Base-by-base conservation (phyloP, 2,329 filamentous ascomycete species). In the Incumbomyces lentus region DNA sequence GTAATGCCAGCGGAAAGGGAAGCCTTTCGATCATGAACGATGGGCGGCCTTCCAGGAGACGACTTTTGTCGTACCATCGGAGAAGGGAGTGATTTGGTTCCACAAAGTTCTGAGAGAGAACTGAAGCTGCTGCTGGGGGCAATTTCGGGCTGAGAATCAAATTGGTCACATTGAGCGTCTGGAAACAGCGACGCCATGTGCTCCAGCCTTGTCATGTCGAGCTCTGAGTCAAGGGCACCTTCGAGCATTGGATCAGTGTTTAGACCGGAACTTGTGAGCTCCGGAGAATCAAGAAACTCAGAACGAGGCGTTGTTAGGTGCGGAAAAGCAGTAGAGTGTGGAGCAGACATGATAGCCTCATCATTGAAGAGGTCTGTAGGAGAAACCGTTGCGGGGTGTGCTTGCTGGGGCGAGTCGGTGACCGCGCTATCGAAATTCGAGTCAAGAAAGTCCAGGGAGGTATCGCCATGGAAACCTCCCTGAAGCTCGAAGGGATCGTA, bases 291-390 rank as follows among this genome's bases (percentile, higher is more conserved):
- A 82, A 84, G 88, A 51, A 71, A 73, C 56, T 71, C 68, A 37
- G 69, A 60, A 47, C 64, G 61, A 33, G 66, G 64, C 51, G 86
- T 88, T 35, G 84, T 90, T 65, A 92, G 61, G 54, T 84, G 79
- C 38, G 86, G 90, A 59, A 89, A 77, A 36, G 84, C 79, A 39
- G 81, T 75, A 2, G 86, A 92, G 64, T 84, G 83, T 18, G 86
- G 86, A 32, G 84, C 79, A 55, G 85, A 90, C 49, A 54, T 51
- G 44, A 54, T 46, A 16, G 48, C 49, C 61, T 80, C 81, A 54
- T 77, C 75, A 55, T 85, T 71, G 49, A 80, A 66, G 54, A 92
- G 71, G 57, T 92, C 85, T 62, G 83, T 79, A 19, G 86, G 86
- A 51, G 86, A 93, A 50, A 93, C 76, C 39, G 86, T 92, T 56